Base-by-base conservation (phyloP, 495 filamentous ascomycete genomes). In the Mycothermus thermophilus region DNA sequence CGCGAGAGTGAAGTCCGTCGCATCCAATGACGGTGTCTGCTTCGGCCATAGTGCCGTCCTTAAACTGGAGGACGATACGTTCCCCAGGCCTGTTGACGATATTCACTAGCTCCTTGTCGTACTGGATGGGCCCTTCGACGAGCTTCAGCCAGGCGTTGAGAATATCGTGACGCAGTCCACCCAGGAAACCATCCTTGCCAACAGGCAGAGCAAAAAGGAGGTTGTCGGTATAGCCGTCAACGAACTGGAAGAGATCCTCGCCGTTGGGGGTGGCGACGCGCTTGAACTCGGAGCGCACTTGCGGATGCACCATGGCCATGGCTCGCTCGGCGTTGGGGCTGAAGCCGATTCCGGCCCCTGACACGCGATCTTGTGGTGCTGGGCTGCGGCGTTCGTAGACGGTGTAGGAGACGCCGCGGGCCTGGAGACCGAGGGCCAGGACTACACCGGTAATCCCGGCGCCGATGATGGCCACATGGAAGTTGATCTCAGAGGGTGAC, bases 271-370 rank as follows among this genome's bases (percentile, higher is more conserved):
- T 51, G 8, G 60, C 51, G 2, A 58, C 52, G 5, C 44, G 40
- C 35, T 60, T 60, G 40, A 51, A 66, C 6, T 51, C 34, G 3
- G 32, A 30, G 23, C 55, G 34, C 9, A 61, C 27, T 20, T 27
- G 31, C 22, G 66, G 63, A 36, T 71, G 62, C 16, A 75, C 57
- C 4, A 64, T 34, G 2, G 43, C 47, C 58, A 79, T 66, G 6
- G 71, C 67, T 10, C 60, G 57, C 42, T 74, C 66, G 0, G 72
- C 67, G 19, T 74, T 75, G 10, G 74, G 71, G 12, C 62, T 64
- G 45, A 77, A 69, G 3, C 66, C 68, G 30, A 79, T 61, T 8
- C 74, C 74, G 0, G 73, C 67, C 1, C 74, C 74, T 27, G 76
- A 65, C 44, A 75, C 74, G 9, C 57, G 53, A 49, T 74, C 70